Base-by-base conservation (phyloP, 306 rosid genomes). In the Lithocarpus polystachyus region DNA sequence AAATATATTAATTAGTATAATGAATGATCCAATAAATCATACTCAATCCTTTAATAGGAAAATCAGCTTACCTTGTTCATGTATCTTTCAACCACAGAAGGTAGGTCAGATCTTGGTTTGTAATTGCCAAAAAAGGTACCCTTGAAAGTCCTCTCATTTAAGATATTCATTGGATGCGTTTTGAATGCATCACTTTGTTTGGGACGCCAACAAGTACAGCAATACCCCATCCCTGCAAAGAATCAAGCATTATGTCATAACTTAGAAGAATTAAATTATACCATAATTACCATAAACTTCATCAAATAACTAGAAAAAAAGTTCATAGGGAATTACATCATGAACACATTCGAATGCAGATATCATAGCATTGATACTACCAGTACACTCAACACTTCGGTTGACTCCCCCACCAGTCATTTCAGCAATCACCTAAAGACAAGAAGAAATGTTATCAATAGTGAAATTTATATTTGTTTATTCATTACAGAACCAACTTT, bases 151-250 rank as follows among this genome's bases (percentile, higher is more conserved):
- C 90, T 93, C 77, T 89, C 98, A 29, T 85, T 85, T 83, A 93
- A 75, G 79, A 93, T 80, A 71, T 93, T 91, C 86, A 91, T 0
- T 10, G 94, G 95, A 77, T 90, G 89, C 60, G 97, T 93, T 76
- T 87, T 89, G 86, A 93, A 93, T 26, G 91, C 91, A 77, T 90
- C 97, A 68, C 97, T 84, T 86, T 93, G 82, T 5, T 93, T 35
- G 95, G 97, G 56, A 93, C 97, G 24, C 98, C 98, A 51, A 93
- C 98, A 2, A 93, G 95, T 4, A 93, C 98, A 37, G 97, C 98
- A 74, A 90, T 88, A 43, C 97, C 98, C 98, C 98, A 93, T 11
- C 98, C 98, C 98, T 93, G 82, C 40, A 2, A 35, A 73, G 0
- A 37, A 77, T 65, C 12, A 17, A 11, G 4, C 15, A 69, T 7